phyloP scores from a whole-genome alignment of 2,329 filamentous ascomycete species.

The Huntiella decipiens region DNA sequence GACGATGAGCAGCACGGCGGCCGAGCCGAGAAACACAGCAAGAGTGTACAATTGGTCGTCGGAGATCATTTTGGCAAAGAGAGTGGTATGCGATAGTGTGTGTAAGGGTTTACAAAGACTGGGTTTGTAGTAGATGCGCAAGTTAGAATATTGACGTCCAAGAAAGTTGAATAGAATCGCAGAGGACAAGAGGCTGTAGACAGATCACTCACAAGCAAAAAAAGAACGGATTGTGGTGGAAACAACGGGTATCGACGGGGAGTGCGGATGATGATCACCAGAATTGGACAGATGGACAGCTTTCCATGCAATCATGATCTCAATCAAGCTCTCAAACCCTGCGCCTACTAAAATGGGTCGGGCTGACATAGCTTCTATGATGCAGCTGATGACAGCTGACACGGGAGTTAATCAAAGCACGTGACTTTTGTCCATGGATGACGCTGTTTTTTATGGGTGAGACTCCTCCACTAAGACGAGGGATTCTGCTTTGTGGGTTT shows the following conservation, averaged over 20 bases:
- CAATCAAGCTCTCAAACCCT: slow-evolving; percentile 3
- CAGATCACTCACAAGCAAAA: not conserved
- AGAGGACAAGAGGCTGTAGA: not conserved
- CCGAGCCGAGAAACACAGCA: slow-evolving; percentile 78
- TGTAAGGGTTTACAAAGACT: slow-evolving; percentile 5
- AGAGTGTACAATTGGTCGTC: slow-evolving; percentile 81
- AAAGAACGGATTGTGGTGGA: not conserved
- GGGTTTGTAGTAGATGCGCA: slow-evolving; percentile 5
- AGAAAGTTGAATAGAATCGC: not conserved
- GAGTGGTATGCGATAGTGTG: slow-evolving; percentile 10
- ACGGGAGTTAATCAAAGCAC: not conserved
- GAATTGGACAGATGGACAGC: slow-evolving; percentile 12
- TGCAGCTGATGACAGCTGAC: slow-evolving; percentile 3
- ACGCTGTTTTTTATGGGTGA: slow-evolving; percentile 3
- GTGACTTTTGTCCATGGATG: slow-evolving; percentile 7
- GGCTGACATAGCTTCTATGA: slow-evolving; percentile 5
- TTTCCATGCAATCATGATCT: slow-evolving; percentile 8
- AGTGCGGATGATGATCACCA: not conserved
- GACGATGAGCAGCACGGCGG: slow-evolving; percentile 81
- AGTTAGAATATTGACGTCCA: not conserved
- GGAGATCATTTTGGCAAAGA: slow-evolving; percentile 59
- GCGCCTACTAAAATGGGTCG: slow-evolving; percentile 3
- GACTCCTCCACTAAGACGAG: not conserved
- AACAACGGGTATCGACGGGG: not conserved
- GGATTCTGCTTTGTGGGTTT: slow-evolving; percentile 8